phyloP scores from a whole-genome alignment of 202 grass and related monocot species.

The Digitaria exilis region DNA sequence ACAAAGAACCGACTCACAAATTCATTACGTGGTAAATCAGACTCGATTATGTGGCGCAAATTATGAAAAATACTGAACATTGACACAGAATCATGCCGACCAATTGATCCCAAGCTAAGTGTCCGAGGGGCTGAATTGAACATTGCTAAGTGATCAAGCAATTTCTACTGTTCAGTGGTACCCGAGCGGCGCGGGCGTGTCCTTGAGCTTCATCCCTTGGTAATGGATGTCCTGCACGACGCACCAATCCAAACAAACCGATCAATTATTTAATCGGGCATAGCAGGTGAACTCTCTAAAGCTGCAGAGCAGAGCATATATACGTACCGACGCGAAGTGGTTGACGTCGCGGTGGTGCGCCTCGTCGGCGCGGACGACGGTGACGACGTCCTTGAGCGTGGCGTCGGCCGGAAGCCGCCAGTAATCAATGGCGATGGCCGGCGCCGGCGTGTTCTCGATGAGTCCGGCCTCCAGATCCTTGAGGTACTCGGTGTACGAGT shows the following conservation, averaged over 20 bases:
- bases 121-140: neutral
- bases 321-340: slow-evolving; percentile 81
- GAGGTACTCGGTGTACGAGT: slow-evolving; percentile 94
- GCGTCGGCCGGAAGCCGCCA: slow-evolving; percentile 86
- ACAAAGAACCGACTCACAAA: neutral
- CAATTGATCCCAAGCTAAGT: neutral
- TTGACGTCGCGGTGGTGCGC: slow-evolving; percentile 98
- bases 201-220: slow-evolving; percentile 85
- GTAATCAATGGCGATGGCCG: slow-evolving; percentile 92
- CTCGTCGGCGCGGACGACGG: slow-evolving; percentile 86
- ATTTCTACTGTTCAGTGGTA: slow-evolving; percentile 61
- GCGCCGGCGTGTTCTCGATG: slow-evolving; percentile 80
- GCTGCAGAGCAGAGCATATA: too few relatives aligned
- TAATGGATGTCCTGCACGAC: slow-evolving; percentile 76
- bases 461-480: slow-evolving; percentile 80
- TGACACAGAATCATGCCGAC: neutral
- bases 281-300: neutral
- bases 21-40: neutral
- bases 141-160: neutral
- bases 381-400: slow-evolving; percentile 90
- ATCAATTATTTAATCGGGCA: neutral
- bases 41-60: neutral
- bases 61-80: neutral
- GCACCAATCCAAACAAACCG: neutral
- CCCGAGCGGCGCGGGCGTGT: slow-evolving; percentile 73